Evolutionary conservation across 2,329 filamentous ascomycete species (phyloP), one percentile per base, ranked within the genome.

Genomic region (Atkinsonella hypoxylon): DNA sequence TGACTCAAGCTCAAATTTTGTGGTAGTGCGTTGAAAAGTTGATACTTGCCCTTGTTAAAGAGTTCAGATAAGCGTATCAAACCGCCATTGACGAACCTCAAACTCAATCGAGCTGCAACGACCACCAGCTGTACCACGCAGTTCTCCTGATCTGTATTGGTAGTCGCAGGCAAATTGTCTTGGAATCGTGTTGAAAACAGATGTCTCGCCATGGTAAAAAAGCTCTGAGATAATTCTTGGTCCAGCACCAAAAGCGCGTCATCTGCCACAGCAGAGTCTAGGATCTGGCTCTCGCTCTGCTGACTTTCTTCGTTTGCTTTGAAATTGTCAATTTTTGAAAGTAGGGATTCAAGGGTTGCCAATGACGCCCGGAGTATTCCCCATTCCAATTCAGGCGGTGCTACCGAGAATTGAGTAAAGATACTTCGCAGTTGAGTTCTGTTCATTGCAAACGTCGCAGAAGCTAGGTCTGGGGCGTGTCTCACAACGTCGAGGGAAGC

Each of bases 401-500:
- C 61, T 11, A 66, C 63, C 11, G 71, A 67, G 40, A 79, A 73
- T 20, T 70, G 71, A 11, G 64, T 70, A 47, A 79, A 78, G 10
- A 79, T 61, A 42, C 74, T 70, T 46, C 76, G 71, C 26, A 81
- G 60, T 58, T 78, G 77, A 36, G 63, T 66, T 2, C 67, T 69
- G 50, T 73, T 79, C 31, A 80, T 57, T 13, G 70, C 73, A 52
- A 74, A 74, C 2, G 72, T 72, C 6, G 72, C 73, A 15, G 71
- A 65, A 50, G 67, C 68, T 8, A 80, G 63, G 22, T 73, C 69
- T 13, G 63, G 61, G 0, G 75, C 69, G 36, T 72, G 66, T 47
- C 60, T 66, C 59, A 81, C 66, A 3, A 78, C 75, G 53, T 78
- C 73, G 38, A 77, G 59, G 10, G 75, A 79, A 1, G 74, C 68